Conservation (phyloP, 2,329 filamentous ascomycete species). For the Colletotrichum lentis region DNA sequence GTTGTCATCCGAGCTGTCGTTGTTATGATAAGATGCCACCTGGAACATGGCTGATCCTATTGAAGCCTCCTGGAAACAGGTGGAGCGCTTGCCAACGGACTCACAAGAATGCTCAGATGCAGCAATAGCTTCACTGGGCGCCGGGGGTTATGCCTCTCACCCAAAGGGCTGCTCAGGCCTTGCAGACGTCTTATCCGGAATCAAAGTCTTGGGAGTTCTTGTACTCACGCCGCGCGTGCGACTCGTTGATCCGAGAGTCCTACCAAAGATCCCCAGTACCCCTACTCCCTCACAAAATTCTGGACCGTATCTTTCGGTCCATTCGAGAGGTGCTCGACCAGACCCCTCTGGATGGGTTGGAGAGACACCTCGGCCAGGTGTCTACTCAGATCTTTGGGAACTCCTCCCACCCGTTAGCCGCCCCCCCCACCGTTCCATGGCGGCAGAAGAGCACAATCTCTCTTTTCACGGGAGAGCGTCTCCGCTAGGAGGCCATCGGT, state of each 20-base stretch:
- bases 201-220: background rate
- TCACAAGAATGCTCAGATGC: no score
- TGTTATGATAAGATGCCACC: no score
- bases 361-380: no score
- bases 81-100: no score
- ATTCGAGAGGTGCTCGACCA: background rate
- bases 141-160: no score
- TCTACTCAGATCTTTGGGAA: background rate
- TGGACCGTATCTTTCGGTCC: background rate
- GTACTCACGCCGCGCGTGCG: background rate
- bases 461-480: background rate
- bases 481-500: background rate
- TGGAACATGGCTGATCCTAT: no score
- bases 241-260: background rate
- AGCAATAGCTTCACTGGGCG: no score
- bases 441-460: background rate
- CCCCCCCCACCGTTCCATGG: background rate
- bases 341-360: no score
- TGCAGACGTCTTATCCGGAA: background rate
- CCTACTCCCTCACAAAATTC: background rate
- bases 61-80: no score
- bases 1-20: no score
- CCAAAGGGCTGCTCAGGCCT: no score
- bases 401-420: background rate
- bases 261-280: background rate